Percentiles rank a stretch among this genome's conserved stretches.
These are phyloP conservation scores for Cutaneotrichosporon arboriforme DNA, from an alignment of 1,284 basidiomycete species.

Conservation along the genomic window DNA sequence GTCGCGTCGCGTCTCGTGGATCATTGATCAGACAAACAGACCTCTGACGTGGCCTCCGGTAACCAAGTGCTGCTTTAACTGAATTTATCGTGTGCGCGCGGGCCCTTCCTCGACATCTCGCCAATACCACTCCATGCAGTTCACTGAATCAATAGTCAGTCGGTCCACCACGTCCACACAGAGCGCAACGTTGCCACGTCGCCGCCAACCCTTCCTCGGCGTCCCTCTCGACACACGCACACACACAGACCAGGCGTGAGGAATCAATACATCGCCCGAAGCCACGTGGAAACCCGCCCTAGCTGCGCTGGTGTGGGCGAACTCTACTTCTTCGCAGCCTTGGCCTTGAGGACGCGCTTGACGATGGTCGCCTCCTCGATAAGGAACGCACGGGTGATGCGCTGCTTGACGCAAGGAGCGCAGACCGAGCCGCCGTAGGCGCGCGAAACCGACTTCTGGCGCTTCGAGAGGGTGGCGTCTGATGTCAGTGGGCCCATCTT, in stretches of 20 bases:
- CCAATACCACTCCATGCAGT: no score
- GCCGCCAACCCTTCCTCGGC: background rate
- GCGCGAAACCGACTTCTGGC: conserved; percentile 85
- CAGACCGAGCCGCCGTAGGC: conserved; percentile 95
- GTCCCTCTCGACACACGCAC: no score
- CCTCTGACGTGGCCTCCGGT: no score
- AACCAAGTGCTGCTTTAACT: no score
- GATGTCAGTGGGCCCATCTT: background rate
- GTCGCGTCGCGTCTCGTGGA: no score
- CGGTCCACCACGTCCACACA: background rate
- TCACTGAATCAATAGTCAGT: background rate
- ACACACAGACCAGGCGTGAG: conserved; percentile 8
- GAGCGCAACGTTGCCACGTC: background rate
- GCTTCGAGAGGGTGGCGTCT: conserved; percentile 86
- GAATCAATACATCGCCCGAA: conserved; percentile 27
- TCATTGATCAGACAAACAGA: no score
- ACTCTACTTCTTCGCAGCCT: conserved; percentile 49
- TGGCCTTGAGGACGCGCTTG: conserved; percentile 96
- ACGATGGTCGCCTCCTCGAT: conserved; percentile 99
- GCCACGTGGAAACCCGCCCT: conserved; percentile 11
- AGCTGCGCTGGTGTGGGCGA: conserved; percentile 7
- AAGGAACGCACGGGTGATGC: conserved; percentile 96
- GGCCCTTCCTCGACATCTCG: background rate
- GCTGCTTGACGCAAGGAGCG: conserved; percentile 82
- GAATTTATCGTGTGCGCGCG: no score